Evolutionary conservation across 805 yeast genomes (phyloP).

Genomic region (Saccharomycopsis sp.): DNA sequence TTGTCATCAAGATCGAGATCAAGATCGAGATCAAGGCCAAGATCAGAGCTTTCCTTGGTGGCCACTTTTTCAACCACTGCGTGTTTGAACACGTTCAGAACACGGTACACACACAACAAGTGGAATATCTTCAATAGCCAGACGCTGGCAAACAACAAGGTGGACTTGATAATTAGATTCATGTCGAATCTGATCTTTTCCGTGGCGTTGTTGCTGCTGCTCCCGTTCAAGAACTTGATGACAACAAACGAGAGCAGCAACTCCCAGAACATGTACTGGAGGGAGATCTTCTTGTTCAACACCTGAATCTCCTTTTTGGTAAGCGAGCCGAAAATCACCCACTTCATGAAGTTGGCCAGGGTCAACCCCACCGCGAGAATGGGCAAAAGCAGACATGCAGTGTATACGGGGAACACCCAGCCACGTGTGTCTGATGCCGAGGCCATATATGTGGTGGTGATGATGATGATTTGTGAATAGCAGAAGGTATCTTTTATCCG

Average conservation of each 20-base stretch:
- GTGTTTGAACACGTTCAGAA: conserved; percentile 15
- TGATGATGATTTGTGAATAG: no score
- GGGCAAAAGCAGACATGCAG: no score
- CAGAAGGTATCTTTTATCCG: no score
- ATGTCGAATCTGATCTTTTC: conserved; percentile 1
- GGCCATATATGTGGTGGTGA: no score
- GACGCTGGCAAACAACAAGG: conserved; percentile 15
- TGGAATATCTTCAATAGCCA: conserved; percentile 18
- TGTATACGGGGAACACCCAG: no score
- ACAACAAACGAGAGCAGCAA: conserved; percentile 15
- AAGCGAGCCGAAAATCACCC: conserved; percentile 17
- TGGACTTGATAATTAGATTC: conserved; percentile 8
- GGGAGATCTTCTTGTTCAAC: conserved; percentile 11
- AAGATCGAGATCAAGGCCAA: no score
- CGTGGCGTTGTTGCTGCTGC: background rate
- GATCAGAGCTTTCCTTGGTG: background rate
- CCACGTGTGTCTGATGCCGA: no score
- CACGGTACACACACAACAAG: conserved; percentile 19
- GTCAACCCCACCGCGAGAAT: conserved; percentile 5
- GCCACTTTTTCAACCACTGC: background rate
- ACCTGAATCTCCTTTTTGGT: conserved; percentile 13
- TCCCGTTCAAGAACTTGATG: conserved; percentile 3
- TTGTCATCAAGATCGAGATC: no score
- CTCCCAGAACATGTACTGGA: conserved; percentile 19
- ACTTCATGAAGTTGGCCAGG: conserved; percentile 12